These are phyloP conservation scores for Rhodosporidiobolus odoratus DNA, from an alignment of 768 basidiomycete species.

Conservation along the genomic window DNA sequence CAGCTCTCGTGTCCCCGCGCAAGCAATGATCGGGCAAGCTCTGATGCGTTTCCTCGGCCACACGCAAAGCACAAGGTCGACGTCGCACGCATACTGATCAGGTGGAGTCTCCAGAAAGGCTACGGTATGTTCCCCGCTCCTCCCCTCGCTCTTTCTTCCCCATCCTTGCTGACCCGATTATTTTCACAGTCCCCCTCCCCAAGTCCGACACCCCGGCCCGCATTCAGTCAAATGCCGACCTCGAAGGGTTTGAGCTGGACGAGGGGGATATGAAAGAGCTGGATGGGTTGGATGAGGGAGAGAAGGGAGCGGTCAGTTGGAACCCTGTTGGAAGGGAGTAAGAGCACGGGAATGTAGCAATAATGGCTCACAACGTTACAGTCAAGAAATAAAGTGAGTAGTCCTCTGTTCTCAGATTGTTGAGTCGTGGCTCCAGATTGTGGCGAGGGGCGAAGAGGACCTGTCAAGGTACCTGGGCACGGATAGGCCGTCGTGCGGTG, in stretches of 20 bases:
- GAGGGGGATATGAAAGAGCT: constrained; percentile 62
- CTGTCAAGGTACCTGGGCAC: too few relatives aligned
- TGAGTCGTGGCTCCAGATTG: too few relatives aligned
- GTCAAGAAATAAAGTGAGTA: too few relatives aligned
- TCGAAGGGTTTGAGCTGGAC: constrained; percentile 70
- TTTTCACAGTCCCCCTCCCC: constrained; percentile 59
- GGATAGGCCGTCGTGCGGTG: too few relatives aligned
- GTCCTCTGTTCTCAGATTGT: too few relatives aligned
- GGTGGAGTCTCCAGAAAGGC: constrained; percentile 52
- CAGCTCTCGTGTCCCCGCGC: background rate
- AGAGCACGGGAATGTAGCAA: too few relatives aligned
- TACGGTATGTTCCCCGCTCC: background rate
- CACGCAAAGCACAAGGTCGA: constrained; percentile 43
- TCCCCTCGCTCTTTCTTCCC: background rate
- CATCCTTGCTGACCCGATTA: background rate
- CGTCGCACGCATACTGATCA: constrained; percentile 50
- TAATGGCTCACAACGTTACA: too few relatives aligned
- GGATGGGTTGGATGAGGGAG: constrained; percentile 66
- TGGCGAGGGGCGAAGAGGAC: too few relatives aligned
- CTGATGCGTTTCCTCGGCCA: too few relatives aligned
- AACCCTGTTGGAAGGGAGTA: constrained; percentile 57
- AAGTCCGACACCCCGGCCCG: constrained; percentile 68
- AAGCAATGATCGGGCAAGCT: background rate
- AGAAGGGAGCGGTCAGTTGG: constrained; percentile 75
- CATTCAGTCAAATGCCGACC: constrained; percentile 60